Evolutionary conservation across 371 early-diverging fungal species (phyloP), one percentile per base, ranked within the genome.

Genomic region (Lichtheimia ornata): DNA sequence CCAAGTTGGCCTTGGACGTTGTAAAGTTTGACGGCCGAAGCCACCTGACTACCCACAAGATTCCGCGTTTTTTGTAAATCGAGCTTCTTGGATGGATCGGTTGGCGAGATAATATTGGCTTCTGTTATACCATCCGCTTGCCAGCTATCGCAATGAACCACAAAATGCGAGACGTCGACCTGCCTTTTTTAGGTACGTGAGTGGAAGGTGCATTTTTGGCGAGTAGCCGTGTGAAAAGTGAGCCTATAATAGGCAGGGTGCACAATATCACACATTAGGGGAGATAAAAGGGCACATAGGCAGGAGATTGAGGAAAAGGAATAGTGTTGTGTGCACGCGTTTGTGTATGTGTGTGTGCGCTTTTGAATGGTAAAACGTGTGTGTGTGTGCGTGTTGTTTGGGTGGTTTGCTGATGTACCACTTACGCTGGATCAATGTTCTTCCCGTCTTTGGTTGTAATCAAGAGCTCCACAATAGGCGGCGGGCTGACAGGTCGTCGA

Each of bases 401-500:
- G 22, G 22, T 22, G 22, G 22, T 22, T 13, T 18, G 22, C 17
- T 2, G 7, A 18, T 35, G 25, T 42, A 11, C 7, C 25, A 28
- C 58, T 64, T 64, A 65, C 65, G 24, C 45, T 20, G 57, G 61
- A n/a, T 53, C 28, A 28, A 60, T 56, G 9, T 44, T 9, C 12
- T 56, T 54, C 5, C 70, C 70, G 44, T 73, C 65, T 6, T 66
- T 61, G 11, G 66, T 64, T 30, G 62, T 45, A 4, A 74, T 55
- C 22, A 70, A 49, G 15, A 89, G 72, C 57, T 79, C 76, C 15
- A 86, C 71, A 22, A 87, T 80, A 11, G 88, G 88, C 6, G 88
- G 90, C n/a, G 89, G 90, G 59, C 87, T 88, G 35, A 89, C 72
- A 18, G 88, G 86, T 41, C 90, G 74, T 24, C 89, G 74, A 70